Evolutionary conservation across 1,139 yeast genomes (phyloP).

Genomic region (Magnusiomyces paraingens): DNA sequence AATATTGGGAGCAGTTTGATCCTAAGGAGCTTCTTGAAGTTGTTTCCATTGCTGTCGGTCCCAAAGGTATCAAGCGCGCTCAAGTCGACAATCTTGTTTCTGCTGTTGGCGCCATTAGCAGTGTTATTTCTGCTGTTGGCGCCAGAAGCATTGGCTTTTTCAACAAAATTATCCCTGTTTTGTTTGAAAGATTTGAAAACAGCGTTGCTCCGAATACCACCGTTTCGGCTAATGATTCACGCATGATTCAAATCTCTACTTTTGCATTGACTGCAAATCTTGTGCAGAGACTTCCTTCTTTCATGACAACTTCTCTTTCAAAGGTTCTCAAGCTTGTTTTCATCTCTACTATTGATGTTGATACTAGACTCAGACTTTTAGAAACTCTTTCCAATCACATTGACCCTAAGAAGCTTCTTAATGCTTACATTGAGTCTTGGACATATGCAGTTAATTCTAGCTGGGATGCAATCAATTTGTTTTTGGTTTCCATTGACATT

Average conservation of each 20-base stretch:
- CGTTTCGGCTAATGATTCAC: conserved; percentile 25
- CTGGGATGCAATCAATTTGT: conserved; percentile 56
- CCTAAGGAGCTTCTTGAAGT: conserved; percentile 44
- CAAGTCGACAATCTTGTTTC: conserved; percentile 62
- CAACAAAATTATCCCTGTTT: conserved; percentile 76
- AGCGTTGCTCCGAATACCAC: conserved; percentile 28
- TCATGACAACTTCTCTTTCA: conserved; percentile 63
- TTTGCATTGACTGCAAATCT: conserved; percentile 68
- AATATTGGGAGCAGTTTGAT: conserved; percentile 50
- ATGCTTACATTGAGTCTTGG: conserved; percentile 62
- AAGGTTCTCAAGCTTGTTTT: conserved; percentile 55
- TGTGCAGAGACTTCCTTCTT: conserved; percentile 80
- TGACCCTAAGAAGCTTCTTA: conserved; percentile 58
- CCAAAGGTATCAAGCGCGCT: conserved; percentile 46
- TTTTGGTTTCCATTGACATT: conserved; percentile 56
- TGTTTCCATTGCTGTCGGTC: conserved; percentile 49
- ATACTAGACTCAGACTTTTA: conserved; percentile 60
- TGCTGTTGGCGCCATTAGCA: conserved; percentile 65
- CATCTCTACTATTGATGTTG: conserved; percentile 45
- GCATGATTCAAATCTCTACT: conserved; percentile 43
- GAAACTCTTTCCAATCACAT: conserved; percentile 59
- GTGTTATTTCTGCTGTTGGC: conserved; percentile 66
- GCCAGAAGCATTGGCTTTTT: conserved; percentile 80
- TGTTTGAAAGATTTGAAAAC: conserved; percentile 51
- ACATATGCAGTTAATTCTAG: conserved; percentile 41